Base-by-base conservation (phyloP, 768 basidiomycete species). In the Podaxis sp. region DNA sequence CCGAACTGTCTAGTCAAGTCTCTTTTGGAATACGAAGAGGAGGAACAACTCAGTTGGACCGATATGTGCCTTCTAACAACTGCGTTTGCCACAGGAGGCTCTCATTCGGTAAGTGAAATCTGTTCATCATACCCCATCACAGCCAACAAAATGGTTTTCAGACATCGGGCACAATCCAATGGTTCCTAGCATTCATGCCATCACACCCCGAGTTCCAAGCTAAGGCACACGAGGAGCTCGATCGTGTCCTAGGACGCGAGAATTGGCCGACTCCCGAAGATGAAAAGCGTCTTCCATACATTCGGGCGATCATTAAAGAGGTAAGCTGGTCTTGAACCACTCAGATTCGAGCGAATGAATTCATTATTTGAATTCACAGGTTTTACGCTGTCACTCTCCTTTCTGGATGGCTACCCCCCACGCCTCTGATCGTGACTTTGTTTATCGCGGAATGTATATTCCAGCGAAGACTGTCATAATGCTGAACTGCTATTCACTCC, bases 1-100 rank as follows among this genome's bases (percentile, higher is more conserved):
- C 78, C 80, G 20, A 75, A 80, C 49, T 82, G 79, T 63, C 67
- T 82, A 1, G 79, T 73, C 0, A 81, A 78, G 63, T 76, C 72
- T 17, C 66, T 81, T 54, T 57, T 82, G 4, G 62, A 71, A 26
- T 62, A 63, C 44, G 71, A 70, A 62, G 71, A 76, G 37, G 66
- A 74, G 33, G 80, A 80, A 58, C 64, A 69, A 12, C 67, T 82
- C 37, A 76, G 77, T 62, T 67, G 72, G 59, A 58, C 74, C 7
- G 81, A 82, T 67, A 73, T 78, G 65, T 62, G 68, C 30, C 78
- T 81, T 59, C 71, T 82, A 38, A 71, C 73, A 7, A 69, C 76
- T 6, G 77, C 75, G 2, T 80, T 81, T 62, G 79, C 75, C 66
- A 74, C 80, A 20, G 81, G 78, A 7, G 80, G 80, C 44, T 76